These are phyloP conservation scores for Colletotrichum sp. DNA, from an alignment of 2,329 filamentous ascomycete genomes.

Conservation along the genomic window DNA sequence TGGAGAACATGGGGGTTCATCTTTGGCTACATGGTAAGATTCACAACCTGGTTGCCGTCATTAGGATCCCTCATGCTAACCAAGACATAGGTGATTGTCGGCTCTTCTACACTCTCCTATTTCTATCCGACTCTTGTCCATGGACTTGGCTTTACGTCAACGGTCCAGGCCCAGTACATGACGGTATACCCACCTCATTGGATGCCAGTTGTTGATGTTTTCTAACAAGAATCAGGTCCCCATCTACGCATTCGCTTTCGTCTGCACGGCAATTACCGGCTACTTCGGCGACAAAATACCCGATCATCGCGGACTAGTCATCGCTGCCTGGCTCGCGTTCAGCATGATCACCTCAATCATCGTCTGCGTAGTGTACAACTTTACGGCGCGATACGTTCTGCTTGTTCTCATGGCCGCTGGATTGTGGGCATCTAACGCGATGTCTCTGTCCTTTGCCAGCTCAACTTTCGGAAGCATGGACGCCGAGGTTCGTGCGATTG, in stretches of 20 bases:
- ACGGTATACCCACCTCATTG: conserved; percentile 27
- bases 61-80: conserved; percentile 22
- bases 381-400: conserved; percentile 55
- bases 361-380: conserved; percentile 54
- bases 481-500: conserved; percentile 50
- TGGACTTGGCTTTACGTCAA: conserved; percentile 33
- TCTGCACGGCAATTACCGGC: conserved; percentile 51
- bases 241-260: conserved; percentile 58
- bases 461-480: conserved; percentile 54
- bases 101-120: conserved; percentile 34
- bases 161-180: conserved; percentile 38
- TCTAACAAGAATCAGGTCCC: conserved; percentile 35
- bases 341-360: conserved; percentile 42
- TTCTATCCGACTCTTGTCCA: conserved; percentile 38
- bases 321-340: conserved; percentile 51
- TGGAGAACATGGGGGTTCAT: conserved; percentile 44
- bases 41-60: rapidly evolving
- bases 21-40: conserved; percentile 42
- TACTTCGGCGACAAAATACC: conserved; percentile 51
- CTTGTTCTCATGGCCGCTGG: conserved; percentile 61
- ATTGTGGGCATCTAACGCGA: conserved; percentile 58
- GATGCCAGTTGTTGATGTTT: rapidly evolving
- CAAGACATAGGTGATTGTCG: conserved; percentile 31
- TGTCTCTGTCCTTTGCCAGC: conserved; percentile 55
- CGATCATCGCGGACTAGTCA: conserved; percentile 49